phyloP scores from a whole-genome alignment of 2,329 filamentous ascomycete genomes.

The Penicillium sumatraense region DNA sequence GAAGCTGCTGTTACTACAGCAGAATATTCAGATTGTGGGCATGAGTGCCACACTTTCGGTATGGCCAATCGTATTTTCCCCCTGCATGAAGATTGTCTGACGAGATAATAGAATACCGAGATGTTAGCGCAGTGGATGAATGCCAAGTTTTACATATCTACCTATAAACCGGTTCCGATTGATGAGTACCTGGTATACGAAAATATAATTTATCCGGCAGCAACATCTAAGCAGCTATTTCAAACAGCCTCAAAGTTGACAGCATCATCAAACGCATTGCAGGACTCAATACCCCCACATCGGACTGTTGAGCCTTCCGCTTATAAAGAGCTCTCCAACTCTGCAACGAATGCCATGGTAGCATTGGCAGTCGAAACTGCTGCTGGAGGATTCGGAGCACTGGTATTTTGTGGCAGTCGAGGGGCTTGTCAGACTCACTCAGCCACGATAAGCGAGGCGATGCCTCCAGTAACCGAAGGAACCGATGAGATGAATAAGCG shows the following conservation, averaged over 20 bases:
- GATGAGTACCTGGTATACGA: conserved; percentile 76
- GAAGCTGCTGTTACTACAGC: conserved; percentile 71
- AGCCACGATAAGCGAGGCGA: conserved; percentile 67
- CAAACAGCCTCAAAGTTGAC: conserved; percentile 61
- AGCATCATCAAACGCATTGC: conserved; percentile 24
- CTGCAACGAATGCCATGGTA: conserved; percentile 72
- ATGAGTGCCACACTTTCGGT: conserved; percentile 81
- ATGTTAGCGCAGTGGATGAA: conserved; percentile 71
- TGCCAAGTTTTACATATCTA: conserved; percentile 73
- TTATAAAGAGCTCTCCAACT: conserved; percentile 66
- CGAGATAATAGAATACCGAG: conserved; percentile 65
- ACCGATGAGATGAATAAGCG: conserved; percentile 60
- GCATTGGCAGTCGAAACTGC: conserved; percentile 72
- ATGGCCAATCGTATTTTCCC: conserved; percentile 30
- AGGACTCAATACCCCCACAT: conserved; percentile 41
- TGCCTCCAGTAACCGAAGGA: conserved; percentile 60
- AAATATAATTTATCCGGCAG: conserved; percentile 67
- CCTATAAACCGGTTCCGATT: conserved; percentile 75
- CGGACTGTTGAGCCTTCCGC: conserved; percentile 59
- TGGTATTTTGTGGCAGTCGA: conserved; percentile 76
- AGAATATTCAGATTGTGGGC: conserved; percentile 71
- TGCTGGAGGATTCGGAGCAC: conserved; percentile 68
- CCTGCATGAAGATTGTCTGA: background rate
- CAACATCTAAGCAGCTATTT: conserved; percentile 62
- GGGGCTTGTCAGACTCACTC: conserved; percentile 70